These are phyloP conservation scores for Omphalotus guepiniiformis DNA, from an alignment of 768 basidiomycete genomes.

Conservation along the genomic window DNA sequence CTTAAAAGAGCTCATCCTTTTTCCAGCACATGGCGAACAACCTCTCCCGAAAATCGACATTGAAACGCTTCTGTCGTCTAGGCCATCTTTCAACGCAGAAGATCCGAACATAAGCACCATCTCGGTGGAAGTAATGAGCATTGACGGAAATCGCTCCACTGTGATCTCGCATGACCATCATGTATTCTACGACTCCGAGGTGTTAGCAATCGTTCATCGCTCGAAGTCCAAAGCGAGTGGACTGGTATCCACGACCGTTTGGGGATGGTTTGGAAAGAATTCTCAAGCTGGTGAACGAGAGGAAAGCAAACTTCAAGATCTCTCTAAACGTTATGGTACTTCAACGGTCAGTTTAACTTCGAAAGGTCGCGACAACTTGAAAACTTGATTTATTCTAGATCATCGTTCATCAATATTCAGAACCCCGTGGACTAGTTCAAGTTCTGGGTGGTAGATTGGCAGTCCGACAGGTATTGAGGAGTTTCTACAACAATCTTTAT, in stretches of 20 bases:
- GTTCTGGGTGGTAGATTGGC: conserved; percentile 66
- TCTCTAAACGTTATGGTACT: conserved; percentile 73
- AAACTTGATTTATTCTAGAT: conserved; percentile 22
- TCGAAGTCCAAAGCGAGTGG: conserved; percentile 61
- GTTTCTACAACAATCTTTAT: no score
- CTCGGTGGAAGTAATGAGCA: conserved; percentile 68
- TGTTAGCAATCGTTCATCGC: conserved; percentile 65
- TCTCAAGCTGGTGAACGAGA: conserved; percentile 54
- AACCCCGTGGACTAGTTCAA: conserved; percentile 58
- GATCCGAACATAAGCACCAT: conserved; percentile 46
- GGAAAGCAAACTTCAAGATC: conserved; percentile 60
- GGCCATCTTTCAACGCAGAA: conserved; percentile 18
- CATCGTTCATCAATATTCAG: conserved; percentile 54
- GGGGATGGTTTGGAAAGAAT: conserved; percentile 71
- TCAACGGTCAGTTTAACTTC: conserved; percentile 40
- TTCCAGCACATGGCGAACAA: conserved; percentile 27
- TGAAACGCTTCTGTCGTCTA: conserved; percentile 35
- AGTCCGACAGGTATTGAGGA: conserved; percentile 79
- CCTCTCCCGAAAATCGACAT: conserved; percentile 49
- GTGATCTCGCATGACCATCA: conserved; percentile 40
- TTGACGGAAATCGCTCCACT: conserved; percentile 48
- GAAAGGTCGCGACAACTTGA: neutral
- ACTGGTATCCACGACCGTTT: conserved; percentile 64
- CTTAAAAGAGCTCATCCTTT: no score
- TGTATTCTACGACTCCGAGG: conserved; percentile 73